These are phyloP conservation scores for Nemania sp. DNA, from an alignment of 2,329 filamentous ascomycete genomes.

Conservation along the genomic window DNA sequence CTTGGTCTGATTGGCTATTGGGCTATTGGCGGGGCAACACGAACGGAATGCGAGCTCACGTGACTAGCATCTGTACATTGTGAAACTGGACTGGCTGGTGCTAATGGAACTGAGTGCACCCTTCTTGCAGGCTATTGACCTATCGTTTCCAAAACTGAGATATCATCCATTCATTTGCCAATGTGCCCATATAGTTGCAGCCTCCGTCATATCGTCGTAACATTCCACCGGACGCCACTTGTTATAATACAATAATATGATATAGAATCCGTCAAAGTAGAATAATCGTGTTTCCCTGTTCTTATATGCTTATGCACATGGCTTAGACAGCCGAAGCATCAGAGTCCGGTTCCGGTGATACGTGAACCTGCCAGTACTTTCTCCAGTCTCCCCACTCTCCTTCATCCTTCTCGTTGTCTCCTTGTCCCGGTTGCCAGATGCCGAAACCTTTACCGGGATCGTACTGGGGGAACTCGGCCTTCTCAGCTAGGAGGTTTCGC, in stretches of 20 bases:
- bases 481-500: slow-evolving; percentile 53
- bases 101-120: too few relatives aligned
- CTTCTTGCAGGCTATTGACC: too few relatives aligned
- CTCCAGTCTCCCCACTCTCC: slow-evolving; percentile 47
- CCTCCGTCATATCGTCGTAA: neutral
- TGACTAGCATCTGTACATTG: slow-evolving; percentile 43
- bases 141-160: too few relatives aligned
- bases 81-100: neutral
- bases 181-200: too few relatives aligned
- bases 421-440: slow-evolving; percentile 41
- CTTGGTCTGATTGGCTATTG: too few relatives aligned
- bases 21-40: slow-evolving; percentile 61
- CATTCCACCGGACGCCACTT: neutral
- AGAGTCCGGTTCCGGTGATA: slow-evolving; percentile 26
- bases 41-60: slow-evolving; percentile 53
- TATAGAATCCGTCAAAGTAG: neutral
- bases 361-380: slow-evolving; percentile 41
- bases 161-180: too few relatives aligned
- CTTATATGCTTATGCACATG: too few relatives aligned
- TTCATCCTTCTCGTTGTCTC: slow-evolving; percentile 30
- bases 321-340: neutral
- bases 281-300: too few relatives aligned
- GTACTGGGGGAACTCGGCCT: slow-evolving; percentile 49
- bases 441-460: slow-evolving; percentile 39
- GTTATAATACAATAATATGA: neutral